phyloP scores from a whole-genome alignment of 495 filamentous ascomycete genomes.

The Viridothelium virens region DNA sequence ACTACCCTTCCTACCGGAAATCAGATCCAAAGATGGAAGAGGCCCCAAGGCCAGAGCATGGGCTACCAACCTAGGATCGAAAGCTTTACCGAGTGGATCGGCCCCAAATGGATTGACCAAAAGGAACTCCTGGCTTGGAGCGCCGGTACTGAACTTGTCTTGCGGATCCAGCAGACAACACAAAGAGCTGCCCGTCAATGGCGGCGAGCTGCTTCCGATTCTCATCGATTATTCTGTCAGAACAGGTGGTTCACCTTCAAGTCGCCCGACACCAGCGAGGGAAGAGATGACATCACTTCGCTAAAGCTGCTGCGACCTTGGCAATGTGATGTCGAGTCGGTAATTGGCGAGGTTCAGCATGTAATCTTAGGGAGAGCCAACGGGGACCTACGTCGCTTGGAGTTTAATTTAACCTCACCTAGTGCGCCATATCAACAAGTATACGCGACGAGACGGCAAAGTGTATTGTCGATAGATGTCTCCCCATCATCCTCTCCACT shows the following conservation, averaged over 20 bases:
- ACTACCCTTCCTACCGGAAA: slow-evolving; percentile 24
- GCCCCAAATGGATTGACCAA: slow-evolving; percentile 44
- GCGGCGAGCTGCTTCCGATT: slow-evolving; percentile 6
- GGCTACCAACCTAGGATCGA: slow-evolving; percentile 57
- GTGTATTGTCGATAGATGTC: slow-evolving; percentile 20
- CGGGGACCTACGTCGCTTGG: slow-evolving; percentile 36
- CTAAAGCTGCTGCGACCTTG: slow-evolving; percentile 46
- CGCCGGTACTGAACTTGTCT: slow-evolving; percentile 50
- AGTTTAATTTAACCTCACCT: slow-evolving; percentile 19
- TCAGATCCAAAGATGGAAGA: slow-evolving; percentile 26
- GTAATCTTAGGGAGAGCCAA: slow-evolving; percentile 42
- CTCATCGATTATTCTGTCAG: slow-evolving; percentile 8
- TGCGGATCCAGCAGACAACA: slow-evolving; percentile 39
- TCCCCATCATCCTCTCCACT: slow-evolving; percentile 22
- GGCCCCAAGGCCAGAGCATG: slow-evolving; percentile 49
- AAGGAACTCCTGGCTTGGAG: slow-evolving; percentile 55
- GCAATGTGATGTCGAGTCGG: slow-evolving; percentile 28
- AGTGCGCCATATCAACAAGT: background rate
- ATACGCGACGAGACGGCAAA: slow-evolving; percentile 13
- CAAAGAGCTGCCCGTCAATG: slow-evolving; percentile 16
- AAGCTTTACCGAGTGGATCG: slow-evolving; percentile 51
- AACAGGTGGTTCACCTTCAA: slow-evolving; percentile 46
- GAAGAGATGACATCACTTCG: slow-evolving; percentile 57
- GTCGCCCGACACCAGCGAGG: slow-evolving; percentile 44
- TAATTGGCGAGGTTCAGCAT: slow-evolving; percentile 32